A percentile compares a stretch with the other conserved stretches of the same genome.
Conservation (phyloP, 2,329 filamentous ascomycete genomes). For the Pseudogymnoascus sp. region DNA sequence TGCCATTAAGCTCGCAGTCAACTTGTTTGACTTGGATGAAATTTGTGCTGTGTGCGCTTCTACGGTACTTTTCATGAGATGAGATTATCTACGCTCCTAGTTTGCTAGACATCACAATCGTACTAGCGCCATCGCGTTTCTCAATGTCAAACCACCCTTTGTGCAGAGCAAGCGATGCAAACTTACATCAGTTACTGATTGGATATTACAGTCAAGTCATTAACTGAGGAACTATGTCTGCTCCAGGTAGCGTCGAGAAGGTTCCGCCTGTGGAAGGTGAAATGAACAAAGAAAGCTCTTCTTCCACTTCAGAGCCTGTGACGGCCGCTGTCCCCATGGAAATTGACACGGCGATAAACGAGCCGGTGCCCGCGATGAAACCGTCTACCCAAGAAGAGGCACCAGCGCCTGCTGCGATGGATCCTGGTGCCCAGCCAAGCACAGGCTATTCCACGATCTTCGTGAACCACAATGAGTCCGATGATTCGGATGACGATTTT, state of each 20-base stretch:
- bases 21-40: neutral
- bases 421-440: neutral
- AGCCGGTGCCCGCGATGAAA: neutral
- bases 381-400: neutral
- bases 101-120: neutral
- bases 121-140: neutral
- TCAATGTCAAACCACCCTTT: neutral
- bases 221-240: neutral
- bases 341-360: neutral
- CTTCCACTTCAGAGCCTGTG: neutral
- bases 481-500: slow-evolving; percentile 30
- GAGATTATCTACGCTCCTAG: neutral
- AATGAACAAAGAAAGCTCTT: neutral
- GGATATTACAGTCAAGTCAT: neutral
- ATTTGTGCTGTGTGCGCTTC: neutral
- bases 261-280: neutral
- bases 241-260: neutral
- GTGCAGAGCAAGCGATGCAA: neutral
- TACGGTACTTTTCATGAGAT: neutral
- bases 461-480: slow-evolving; percentile 19
- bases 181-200: neutral
- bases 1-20: neutral
- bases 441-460: slow-evolving; percentile 17
- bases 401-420: neutral
- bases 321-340: neutral